Evolutionary conservation across 306 rosid genomes (phyloP).

Genomic region (Leucaena leucocephala): DNA sequence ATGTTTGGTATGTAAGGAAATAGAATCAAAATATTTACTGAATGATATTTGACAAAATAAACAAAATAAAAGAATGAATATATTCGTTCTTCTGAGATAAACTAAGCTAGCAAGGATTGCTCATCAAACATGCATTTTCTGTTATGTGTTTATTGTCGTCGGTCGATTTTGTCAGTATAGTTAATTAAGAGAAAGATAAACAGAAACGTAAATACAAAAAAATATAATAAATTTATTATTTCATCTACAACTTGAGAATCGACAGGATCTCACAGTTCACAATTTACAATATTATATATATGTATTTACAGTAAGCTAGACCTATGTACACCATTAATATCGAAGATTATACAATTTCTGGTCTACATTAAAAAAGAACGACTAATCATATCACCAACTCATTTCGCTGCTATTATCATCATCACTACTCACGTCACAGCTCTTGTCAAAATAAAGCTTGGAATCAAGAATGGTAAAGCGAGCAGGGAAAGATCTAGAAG

Average conservation of each 20-base stretch:
- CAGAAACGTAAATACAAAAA: neutral
- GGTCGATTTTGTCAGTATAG: neutral
- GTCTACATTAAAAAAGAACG: too few species aligned
- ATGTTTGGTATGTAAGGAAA: neutral
- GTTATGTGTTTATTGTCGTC: neutral
- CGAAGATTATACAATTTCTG: neutral
- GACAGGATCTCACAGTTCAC: neutral
- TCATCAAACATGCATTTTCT: too few species aligned
- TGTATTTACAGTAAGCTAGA: neutral
- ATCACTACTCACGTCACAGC: neutral
- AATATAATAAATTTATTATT: neutral
- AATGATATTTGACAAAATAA: too few species aligned
- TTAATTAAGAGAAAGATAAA: too few species aligned
- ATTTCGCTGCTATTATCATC: conserved; percentile 3
- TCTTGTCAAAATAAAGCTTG: neutral
- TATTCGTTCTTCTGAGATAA: too few species aligned
- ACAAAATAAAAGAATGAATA: too few species aligned
- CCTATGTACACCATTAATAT: neutral
- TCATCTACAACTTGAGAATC: neutral
- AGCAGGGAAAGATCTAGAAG: conserved; percentile 66
- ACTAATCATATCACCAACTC: neutral
- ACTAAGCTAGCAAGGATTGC: too few species aligned
- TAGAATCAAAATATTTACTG: neutral
- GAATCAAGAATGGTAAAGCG: conserved; percentile 54
- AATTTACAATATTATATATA: neutral